phyloP scores from a whole-genome alignment of 2,329 filamentous ascomycete genomes.

The Aspergillus ochraceus region DNA sequence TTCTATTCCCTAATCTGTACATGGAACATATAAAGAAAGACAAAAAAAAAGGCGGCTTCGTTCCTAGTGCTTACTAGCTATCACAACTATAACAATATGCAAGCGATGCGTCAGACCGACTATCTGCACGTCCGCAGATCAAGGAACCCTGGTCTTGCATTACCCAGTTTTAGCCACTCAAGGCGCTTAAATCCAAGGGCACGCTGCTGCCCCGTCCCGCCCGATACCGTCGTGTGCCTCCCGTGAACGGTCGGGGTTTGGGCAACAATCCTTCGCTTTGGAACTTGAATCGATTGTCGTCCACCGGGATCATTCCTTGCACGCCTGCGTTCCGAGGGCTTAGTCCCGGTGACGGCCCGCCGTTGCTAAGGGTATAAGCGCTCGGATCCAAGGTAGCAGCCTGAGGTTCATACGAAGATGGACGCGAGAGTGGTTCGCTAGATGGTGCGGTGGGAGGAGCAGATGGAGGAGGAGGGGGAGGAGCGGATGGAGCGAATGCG shows the following conservation, averaged over 20 bases:
- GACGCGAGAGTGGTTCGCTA: constrained; percentile 46
- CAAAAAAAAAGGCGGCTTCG: not conserved
- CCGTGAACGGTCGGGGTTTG: constrained; percentile 77
- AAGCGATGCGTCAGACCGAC: not conserved
- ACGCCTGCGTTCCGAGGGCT: constrained; percentile 25
- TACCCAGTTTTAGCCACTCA: constrained; percentile 27
- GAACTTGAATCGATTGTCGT: constrained; percentile 84
- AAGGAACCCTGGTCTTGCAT: not conserved
- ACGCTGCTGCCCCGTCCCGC: constrained; percentile 93
- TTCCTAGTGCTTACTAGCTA: constrained; percentile 4
- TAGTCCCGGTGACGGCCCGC: constrained; percentile 39
- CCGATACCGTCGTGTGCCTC: constrained; percentile 75
- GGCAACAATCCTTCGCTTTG: constrained; percentile 79
- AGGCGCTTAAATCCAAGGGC: constrained; percentile 71
- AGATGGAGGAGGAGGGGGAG: constrained; percentile 47
- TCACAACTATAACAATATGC: not conserved
- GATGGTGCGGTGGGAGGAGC: constrained; percentile 48
- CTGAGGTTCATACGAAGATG: constrained; percentile 36
- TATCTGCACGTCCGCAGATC: not conserved
- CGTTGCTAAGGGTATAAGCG: constrained; percentile 73
- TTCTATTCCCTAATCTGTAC: not conserved
- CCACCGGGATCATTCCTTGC: constrained; percentile 55
- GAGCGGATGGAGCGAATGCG: constrained; percentile 40
- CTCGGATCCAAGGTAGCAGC: constrained; percentile 69
- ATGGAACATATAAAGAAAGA: not conserved